phyloP scores from a whole-genome alignment of 495 filamentous ascomycete genomes.

The Bryoglossum gracile region DNA sequence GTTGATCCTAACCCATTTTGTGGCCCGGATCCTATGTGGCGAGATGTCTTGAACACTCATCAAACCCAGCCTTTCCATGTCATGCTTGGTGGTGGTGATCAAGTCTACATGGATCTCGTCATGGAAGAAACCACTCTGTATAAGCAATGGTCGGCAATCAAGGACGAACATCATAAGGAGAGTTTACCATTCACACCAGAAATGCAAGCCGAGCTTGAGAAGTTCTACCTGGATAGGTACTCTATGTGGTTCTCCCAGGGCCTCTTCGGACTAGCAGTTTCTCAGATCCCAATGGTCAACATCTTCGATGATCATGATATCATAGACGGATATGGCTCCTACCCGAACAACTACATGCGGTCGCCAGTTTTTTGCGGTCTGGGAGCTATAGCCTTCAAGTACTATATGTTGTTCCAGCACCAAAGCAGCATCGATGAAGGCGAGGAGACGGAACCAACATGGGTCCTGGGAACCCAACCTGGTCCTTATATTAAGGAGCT shows the following conservation, averaged over 20 bases:
- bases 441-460: conserved; percentile 78
- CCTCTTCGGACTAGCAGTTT: conserved; percentile 82
- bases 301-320: conserved; percentile 98
- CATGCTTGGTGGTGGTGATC: conserved; percentile 96
- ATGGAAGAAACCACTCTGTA: conserved; percentile 68
- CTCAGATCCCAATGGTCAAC: conserved; percentile 97
- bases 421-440: conserved; percentile 77
- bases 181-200: conserved; percentile 60
- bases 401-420: conserved; percentile 97
- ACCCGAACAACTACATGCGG: conserved; percentile 84
- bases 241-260: conserved; percentile 92
- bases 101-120: conserved; percentile 88
- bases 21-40: conserved; percentile 94
- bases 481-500: conserved; percentile 87
- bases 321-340: conserved; percentile 93
- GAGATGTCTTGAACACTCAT: conserved; percentile 89
- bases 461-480: conserved; percentile 69
- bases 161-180: conserved; percentile 73
- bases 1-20: conserved; percentile 72
- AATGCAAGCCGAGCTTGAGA: conserved; percentile 79
- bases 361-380: conserved; percentile 85
- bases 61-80: conserved; percentile 93
- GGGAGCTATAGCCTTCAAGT: conserved; percentile 90
- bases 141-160: conserved; percentile 74
- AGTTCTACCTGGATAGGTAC: conserved; percentile 81